Percentiles rank a stretch among this genome's conserved stretches.
Conservation (phyloP, 73 alveolate genomes). For the Effrenium voratum region DNA sequence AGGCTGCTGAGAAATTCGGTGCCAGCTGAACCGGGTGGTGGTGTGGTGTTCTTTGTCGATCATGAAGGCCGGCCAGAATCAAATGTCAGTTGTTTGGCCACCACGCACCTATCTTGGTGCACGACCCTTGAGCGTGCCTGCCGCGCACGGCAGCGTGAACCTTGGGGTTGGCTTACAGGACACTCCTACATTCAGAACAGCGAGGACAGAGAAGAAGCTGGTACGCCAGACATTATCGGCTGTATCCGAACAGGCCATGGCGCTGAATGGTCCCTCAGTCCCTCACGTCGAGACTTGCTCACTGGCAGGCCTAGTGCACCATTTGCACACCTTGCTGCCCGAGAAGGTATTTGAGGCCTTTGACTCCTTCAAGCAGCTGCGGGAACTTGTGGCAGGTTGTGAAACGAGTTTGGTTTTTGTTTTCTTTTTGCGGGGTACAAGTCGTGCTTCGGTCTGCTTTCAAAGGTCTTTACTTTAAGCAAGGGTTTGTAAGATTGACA, state of each 20-base stretch:
- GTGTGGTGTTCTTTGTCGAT: conserved; percentile 98
- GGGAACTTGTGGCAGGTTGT: too few species aligned
- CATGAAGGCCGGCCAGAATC: conserved; percentile 96
- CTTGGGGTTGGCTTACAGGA: background rate
- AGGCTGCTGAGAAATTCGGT: conserved; percentile 61
- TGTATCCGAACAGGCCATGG: conserved; percentile 98
- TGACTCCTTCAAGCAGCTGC: too few species aligned
- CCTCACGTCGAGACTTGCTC: too few species aligned
- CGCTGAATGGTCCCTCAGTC: too few species aligned
- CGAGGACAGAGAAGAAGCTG: conserved; percentile 99
- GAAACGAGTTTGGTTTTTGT: too few species aligned
- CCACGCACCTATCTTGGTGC: background rate
- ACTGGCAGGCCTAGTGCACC: conserved; percentile 84
- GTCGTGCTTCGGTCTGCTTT: too few species aligned
- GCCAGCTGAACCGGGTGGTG: conserved; percentile 99
- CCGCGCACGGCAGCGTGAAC: too few species aligned
- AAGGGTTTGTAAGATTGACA: too few species aligned
- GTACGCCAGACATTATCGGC: conserved; percentile 99
- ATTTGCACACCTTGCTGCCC: conserved; percentile 73
- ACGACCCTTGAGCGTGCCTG: background rate
- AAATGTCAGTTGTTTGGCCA: background rate
- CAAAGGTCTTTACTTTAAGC: too few species aligned
- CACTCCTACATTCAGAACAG: conserved; percentile 94
- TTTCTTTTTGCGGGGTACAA: too few species aligned
- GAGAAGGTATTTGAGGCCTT: conserved; percentile 14